phyloP scores from a whole-genome alignment of 164 flowering plant genomes.

The Cinnamomum micranthum region DNA sequence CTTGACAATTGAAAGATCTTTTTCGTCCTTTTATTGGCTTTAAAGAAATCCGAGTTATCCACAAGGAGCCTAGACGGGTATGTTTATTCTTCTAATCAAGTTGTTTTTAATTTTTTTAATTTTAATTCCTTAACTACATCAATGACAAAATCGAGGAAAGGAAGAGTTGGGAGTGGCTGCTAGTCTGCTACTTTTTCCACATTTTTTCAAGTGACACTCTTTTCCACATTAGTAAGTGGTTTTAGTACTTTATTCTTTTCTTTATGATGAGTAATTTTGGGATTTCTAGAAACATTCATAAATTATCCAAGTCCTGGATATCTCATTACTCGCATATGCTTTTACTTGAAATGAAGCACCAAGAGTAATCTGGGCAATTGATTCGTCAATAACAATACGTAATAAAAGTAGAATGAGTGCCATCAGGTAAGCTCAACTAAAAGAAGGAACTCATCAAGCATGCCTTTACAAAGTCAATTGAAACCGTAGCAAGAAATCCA shows the following conservation, averaged over 20 bases:
- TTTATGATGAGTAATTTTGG: neutral
- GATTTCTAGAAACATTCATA: too few species aligned
- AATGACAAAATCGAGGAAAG: neutral
- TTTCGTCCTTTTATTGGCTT: constrained; percentile 81
- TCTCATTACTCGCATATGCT: too few species aligned
- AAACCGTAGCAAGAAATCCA: too few species aligned
- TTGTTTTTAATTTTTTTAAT: neutral
- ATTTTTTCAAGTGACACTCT: too few species aligned
- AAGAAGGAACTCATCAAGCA: too few species aligned
- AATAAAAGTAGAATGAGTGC: too few species aligned
- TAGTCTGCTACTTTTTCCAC: neutral
- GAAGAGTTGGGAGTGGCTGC: neutral
- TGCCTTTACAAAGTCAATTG: too few species aligned
- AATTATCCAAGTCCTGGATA: too few species aligned
- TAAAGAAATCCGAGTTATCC: constrained; percentile 67
- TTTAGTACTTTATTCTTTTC: neutral
- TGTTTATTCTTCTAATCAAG: constrained; percentile 17
- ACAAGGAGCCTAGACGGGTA: constrained; percentile 76
- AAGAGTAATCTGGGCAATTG: too few species aligned
- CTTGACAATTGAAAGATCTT: constrained; percentile 56
- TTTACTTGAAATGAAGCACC: too few species aligned
- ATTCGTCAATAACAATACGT: too few species aligned
- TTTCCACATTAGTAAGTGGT: neutral
- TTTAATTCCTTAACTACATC: neutral
- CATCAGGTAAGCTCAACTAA: too few species aligned